phyloP scores from a whole-genome alignment of 2,329 filamentous ascomycete genomes.

The Colletotrichum musae region DNA sequence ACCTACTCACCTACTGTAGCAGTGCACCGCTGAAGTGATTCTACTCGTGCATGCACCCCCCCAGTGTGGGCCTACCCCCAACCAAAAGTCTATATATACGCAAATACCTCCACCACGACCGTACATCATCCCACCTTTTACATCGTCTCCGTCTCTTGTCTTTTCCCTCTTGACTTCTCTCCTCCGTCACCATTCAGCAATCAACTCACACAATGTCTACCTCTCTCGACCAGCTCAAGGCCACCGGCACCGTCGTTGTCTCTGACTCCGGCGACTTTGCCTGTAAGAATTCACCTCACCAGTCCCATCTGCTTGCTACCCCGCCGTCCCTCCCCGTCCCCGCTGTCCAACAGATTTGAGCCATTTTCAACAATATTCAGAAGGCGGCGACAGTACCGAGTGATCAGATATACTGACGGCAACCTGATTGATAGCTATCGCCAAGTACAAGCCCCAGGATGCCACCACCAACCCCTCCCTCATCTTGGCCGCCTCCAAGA shows the following conservation, averaged over 20 bases:
- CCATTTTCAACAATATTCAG: slow-evolving; percentile 2
- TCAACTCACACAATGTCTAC: slow-evolving; percentile 75
- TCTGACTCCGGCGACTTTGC: slow-evolving; percentile 94
- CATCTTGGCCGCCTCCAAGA: slow-evolving; percentile 98
- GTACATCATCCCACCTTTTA: slow-evolving; percentile 29
- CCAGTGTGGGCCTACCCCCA: slow-evolving; percentile 31
- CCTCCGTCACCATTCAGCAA: slow-evolving; percentile 18
- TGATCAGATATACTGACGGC: slow-evolving; percentile 4
- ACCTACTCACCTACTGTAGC: too few species aligned
- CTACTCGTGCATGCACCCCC: slow-evolving; percentile 20
- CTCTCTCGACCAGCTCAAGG: slow-evolving; percentile 97
- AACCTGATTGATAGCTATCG: slow-evolving; percentile 78
- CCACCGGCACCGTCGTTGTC: slow-evolving; percentile 95
- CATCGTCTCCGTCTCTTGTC: slow-evolving; percentile 15
- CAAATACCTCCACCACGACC: slow-evolving; percentile 34
- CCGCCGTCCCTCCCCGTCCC: slow-evolving; percentile 11
- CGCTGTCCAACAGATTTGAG: slow-evolving; percentile 18
- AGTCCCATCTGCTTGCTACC: slow-evolving; percentile 13
- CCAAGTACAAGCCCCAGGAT: slow-evolving; percentile 99
- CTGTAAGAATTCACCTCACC: slow-evolving; percentile 67
- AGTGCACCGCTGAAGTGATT: slow-evolving; percentile 1
- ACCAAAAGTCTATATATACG: slow-evolving; percentile 34
- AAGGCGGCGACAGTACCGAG: neutral
- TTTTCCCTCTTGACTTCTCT: slow-evolving; percentile 15
- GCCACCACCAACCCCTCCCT: slow-evolving; percentile 99